A percentile compares a stretch with the other conserved stretches of the same genome.
Conservation (phyloP, 306 rosid species). For the Trifolium fragiferum region DNA sequence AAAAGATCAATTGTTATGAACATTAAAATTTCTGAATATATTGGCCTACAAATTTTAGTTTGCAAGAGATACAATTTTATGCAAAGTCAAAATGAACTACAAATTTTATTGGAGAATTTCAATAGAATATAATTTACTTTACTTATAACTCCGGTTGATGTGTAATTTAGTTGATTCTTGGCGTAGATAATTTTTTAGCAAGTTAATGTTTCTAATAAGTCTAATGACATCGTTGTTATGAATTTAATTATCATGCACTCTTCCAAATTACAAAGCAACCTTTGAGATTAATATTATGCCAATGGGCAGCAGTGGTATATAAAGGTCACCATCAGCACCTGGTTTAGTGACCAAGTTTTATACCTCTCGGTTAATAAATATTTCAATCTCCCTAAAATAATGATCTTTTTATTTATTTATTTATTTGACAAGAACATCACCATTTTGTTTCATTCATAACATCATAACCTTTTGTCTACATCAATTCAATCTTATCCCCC, state of each 20-base stretch:
- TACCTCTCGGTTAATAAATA: conserved; percentile 14
- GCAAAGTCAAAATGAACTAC: no score
- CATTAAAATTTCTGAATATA: no score
- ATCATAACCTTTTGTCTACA: conserved; percentile 3
- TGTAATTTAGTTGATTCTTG: no score
- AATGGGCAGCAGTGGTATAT: conserved; percentile 13
- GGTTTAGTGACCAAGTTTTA: conserved; percentile 20
- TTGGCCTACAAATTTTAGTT: no score
- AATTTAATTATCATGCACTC: no score
- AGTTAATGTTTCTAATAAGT: background rate
- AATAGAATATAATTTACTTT: no score
- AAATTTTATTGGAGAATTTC: no score
- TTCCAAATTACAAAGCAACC: conserved; percentile 1
- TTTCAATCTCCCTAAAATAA: conserved; percentile 23
- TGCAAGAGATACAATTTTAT: no score
- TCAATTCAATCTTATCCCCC: conserved; percentile 37
- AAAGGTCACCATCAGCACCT: conserved; percentile 9
- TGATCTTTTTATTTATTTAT: background rate
- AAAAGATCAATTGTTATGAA: no score
- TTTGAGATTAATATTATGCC: conserved; percentile 22
- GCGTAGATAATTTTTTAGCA: background rate
- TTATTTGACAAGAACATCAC: conserved; percentile 7
- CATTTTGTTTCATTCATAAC: conserved; percentile 9
- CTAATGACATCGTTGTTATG: background rate
- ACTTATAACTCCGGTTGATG: no score